phyloP scores from a whole-genome alignment of 768 basidiomycete species.

The Macrolepiota albuminosa region DNA sequence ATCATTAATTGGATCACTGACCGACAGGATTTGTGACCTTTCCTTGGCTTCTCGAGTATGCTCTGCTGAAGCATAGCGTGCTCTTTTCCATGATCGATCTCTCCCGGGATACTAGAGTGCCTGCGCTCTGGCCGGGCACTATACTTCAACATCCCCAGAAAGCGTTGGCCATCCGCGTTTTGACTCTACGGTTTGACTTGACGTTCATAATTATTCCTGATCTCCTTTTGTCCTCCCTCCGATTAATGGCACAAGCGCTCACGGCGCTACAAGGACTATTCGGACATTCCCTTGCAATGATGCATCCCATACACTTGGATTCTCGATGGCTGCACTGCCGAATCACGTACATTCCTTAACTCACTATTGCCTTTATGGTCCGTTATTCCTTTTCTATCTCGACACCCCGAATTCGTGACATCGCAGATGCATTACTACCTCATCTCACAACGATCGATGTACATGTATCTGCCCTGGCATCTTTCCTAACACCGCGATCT shows the following conservation, averaged over 20 bases:
- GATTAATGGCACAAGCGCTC: slow-evolving; percentile 15
- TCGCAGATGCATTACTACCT: slow-evolving; percentile 10
- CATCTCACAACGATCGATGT: slow-evolving; percentile 12
- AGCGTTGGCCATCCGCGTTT: slow-evolving; percentile 11
- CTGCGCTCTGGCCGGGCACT: slow-evolving; percentile 16
- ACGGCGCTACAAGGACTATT: slow-evolving; percentile 10
- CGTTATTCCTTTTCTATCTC: slow-evolving; percentile 14
- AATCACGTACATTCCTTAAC: slow-evolving; percentile 15
- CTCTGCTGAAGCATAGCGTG: slow-evolving; percentile 14
- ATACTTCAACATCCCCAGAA: slow-evolving; percentile 11
- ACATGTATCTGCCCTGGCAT: slow-evolving; percentile 10
- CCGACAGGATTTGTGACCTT: slow-evolving; percentile 12
- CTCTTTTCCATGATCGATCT: slow-evolving; percentile 14
- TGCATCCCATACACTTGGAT: slow-evolving; percentile 18
- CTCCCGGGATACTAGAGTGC: slow-evolving; percentile 10
- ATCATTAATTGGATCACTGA: slow-evolving; percentile 15
- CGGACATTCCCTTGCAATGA: slow-evolving; percentile 18
- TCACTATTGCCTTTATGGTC: slow-evolving; percentile 15
- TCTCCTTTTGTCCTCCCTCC: slow-evolving; percentile 12
- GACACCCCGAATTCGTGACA: slow-evolving; percentile 11
- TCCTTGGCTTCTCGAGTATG: slow-evolving; percentile 14
- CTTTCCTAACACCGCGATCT: slow-evolving; percentile 10
- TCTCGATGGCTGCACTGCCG: slow-evolving; percentile 17
- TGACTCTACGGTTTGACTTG: slow-evolving; percentile 17
- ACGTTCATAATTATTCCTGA: slow-evolving; percentile 18